Base-by-base conservation (phyloP, 805 yeast species). In the Yarrowia divulgata region DNA sequence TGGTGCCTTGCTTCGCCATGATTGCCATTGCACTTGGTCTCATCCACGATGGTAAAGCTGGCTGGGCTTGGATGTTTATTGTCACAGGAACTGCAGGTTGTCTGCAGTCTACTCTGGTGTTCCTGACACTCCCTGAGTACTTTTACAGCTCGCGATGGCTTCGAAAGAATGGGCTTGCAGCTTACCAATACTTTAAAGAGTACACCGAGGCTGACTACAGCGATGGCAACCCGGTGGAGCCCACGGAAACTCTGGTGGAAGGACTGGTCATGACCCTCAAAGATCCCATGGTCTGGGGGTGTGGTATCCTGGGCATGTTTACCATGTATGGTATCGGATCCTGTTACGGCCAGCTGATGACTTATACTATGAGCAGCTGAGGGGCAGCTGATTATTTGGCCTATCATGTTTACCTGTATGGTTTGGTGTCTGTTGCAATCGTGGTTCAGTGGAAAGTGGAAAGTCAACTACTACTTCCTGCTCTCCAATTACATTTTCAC, bases 41-140 rank as follows among this genome's bases (percentile, higher is more conserved):
- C 7, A 54, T 54, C 19, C 58, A 54, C n/a, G 58, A 54, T n/a
- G 58, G 58, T 13, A 54, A 54, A 19, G 16, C 58, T 1, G 58
- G 58, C 58, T 54, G 58, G 58, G 13, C n/a, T 13, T 54, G 58
- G 58, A 54, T 54, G 58, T 35, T 54, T 14, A 54, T 54, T n/a
- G 8, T 54, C 43, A 54, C 58, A 3, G 58, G 58, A 18, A 54
- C 58, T 3, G 58, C 43, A 3, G 58, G 58, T 1, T 54, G 58
- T 37, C 18, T 54, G 12, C 58, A 54, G 43, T 54, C 58, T 8
- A 1, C 34, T 19, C 42, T 54, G 13, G 43, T 54, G 9, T 54
- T 13, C 34, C 43, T 54, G 18, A 13, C 58, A 0, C 58, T 54
- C 12, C 58, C 58, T 0, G 58, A 54, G 8, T 54, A 54, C 43